Base-by-base conservation (phyloP, 78 protist genomes). In the Polysphondylium violaceum region DNA sequence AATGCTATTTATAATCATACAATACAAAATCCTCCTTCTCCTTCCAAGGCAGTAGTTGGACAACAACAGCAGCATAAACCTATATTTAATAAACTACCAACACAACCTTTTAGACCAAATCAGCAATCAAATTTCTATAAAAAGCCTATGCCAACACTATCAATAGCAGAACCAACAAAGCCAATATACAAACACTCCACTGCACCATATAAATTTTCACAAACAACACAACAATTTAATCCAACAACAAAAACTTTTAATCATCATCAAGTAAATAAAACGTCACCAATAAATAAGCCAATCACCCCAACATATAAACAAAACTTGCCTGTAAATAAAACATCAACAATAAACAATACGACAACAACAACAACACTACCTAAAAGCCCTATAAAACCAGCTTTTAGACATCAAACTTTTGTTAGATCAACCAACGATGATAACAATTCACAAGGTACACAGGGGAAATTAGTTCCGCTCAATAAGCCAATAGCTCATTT, bases 51-150 rank as follows among this genome's bases (percentile, higher is more conserved):
- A n/a, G n/a, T n/a, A n/a, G n/a, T n/a, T n/a, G n/a, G n/a, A 47
- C 53, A 61, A 21, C n/a, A 35, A 60, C 3, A 16, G 11, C 71
- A 61, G 33, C 35, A 33, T 16, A 65, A 65, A 38, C 73, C 73
- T 14, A 65, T 65, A n/a, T 65, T 65, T n/a, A 65, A 65, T 38
- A 65, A 65, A 38, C 17, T 36, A 23, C 76, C 53, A 23, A 19
- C 51, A 40, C 33, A 67, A 23, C 74, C 33, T 21, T 11, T 67
- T 35, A 67, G 23, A 47, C 23, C 11, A 8, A 47, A 14, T 11
- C 53, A 47, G 11, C 53, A 47, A 47, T 11, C 53, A 47, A 47
- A 47, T 47, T 14, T 47, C 53, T 11, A 47, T 47, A 14, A 14
- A 14, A 47, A 14, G 11, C 8, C 11, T 47, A 47, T 47, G 11